A percentile compares a stretch with the other conserved stretches of the same genome.
phyloP scores from a whole-genome alignment of 129 eudicot species.

The Pseudognaphalium luteoalbum region DNA sequence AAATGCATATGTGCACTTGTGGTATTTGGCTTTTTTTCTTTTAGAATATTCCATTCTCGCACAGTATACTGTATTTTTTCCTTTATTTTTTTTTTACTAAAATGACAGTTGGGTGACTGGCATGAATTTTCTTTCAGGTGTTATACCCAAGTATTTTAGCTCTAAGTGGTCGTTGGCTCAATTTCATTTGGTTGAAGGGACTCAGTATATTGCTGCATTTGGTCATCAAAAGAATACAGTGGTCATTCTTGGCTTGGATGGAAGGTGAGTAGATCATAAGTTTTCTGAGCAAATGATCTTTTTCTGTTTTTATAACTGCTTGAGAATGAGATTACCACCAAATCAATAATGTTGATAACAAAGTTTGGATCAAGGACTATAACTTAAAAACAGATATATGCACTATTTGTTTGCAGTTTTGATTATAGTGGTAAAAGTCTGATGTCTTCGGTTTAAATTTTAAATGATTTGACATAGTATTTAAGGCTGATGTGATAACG shows the following conservation, averaged over 20 bases:
- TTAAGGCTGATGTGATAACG: slow-evolving; percentile 27
- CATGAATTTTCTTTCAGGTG: slow-evolving; percentile 52
- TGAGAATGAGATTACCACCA: neutral
- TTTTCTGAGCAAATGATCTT: neutral
- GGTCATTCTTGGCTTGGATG: slow-evolving; percentile 81
- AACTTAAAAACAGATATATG: slow-evolving; percentile 4
- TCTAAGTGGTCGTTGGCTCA: slow-evolving; percentile 97
- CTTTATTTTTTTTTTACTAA: neutral
- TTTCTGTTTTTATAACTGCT: neutral
- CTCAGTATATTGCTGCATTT: slow-evolving; percentile 74
- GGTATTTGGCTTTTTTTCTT: neutral
- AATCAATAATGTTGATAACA: neutral
- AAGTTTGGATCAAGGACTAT: neutral
- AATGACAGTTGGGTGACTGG: slow-evolving; percentile 9
- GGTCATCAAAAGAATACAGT: slow-evolving; percentile 85
- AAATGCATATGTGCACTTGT: neutral
- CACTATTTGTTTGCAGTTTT: neutral
- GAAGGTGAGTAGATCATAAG: slow-evolving; percentile 61
- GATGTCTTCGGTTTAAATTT: neutral
- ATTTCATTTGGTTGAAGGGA: slow-evolving; percentile 73
- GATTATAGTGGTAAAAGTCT: neutral
- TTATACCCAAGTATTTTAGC: slow-evolving; percentile 84
- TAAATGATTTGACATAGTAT: slow-evolving; percentile 30
- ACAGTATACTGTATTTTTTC: neutral
- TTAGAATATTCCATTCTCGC: neutral